Base-by-base conservation (phyloP, 2,329 filamentous ascomycete species). In the Ophiostoma ulmi region DNA sequence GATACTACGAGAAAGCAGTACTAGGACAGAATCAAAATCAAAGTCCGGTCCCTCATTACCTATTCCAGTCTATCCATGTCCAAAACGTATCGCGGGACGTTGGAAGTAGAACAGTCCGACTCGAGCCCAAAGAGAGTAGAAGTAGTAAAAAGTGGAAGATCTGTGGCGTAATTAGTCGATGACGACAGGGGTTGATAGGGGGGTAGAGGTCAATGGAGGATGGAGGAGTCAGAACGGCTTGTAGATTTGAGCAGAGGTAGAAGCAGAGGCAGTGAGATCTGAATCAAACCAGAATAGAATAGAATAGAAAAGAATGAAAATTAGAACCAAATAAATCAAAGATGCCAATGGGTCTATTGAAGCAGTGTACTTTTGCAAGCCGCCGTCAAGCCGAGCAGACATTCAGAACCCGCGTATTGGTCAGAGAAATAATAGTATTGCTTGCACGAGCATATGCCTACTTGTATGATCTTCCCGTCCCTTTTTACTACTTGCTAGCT, bases 181-280 rank as follows among this genome's bases (percentile, higher is more conserved):
- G 58, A 63, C 58, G 26, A 63, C 58, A 63, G 58, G 58, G 58
- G 58, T 63, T 13, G 58, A 52, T 63, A 63, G 26, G 58, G 58
- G 58, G 58, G 14, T 17, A 36, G 52, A 26, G 52, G 20, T 4
- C 14, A 6, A 48, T n/a, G 44, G 52, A 20, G 44, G 44, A n/a
- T 8, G 17, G 17, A 31, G 31, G 17, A 17, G 11, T 48, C n/a
- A 14, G 44, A 48, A 48, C 44, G 13, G 13, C 22, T 58, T 17
- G 52, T 31, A 58, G 31, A 31, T 31, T 14, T 20, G 44, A 48
- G 44, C 7, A 20, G 44, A 48, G 26, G 22, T 17, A 26, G 44
- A 8, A 11, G 52, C 1, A 26, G 26, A 26, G 26, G 26, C 26
- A 26, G 26, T n/a, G 13, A 58, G 52, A 58, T 22, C n/a, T 31